Evolutionary conservation across 345 rosid species (phyloP).

Genomic region (Balakata baccata): DNA sequence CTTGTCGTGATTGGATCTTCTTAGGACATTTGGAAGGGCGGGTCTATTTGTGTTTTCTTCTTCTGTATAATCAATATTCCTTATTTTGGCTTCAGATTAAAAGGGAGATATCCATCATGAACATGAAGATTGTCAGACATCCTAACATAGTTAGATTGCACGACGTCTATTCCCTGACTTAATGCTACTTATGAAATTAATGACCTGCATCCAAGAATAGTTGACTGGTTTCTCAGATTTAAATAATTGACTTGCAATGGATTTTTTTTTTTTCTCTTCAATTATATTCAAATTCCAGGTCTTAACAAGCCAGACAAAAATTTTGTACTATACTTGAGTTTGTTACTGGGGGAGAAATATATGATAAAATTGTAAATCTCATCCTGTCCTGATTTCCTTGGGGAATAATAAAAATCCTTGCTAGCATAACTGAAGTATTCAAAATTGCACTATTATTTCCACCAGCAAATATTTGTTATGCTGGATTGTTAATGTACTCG

Average conservation of each 20-base stretch:
- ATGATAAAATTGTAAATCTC: constrained; percentile 71
- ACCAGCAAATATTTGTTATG: not conserved
- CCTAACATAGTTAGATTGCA: constrained; percentile 75
- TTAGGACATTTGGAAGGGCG: not conserved
- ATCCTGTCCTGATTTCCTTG: not conserved
- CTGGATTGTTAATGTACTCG: not conserved
- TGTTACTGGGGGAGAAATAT: constrained; percentile 85
- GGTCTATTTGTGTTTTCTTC: not conserved
- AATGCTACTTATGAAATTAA: not conserved
- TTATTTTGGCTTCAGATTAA: not conserved
- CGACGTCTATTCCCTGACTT: constrained; percentile 47
- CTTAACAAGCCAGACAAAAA: constrained; percentile 66
- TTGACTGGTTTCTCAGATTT: not conserved
- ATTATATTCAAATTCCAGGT: constrained; percentile 40
- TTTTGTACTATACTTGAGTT: constrained; percentile 86
- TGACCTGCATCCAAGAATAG: not conserved
- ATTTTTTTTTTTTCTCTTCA: not conserved
- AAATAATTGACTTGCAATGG: not conserved
- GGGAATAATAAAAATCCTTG: not conserved
- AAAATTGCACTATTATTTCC: not conserved
- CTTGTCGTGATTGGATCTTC: not conserved
- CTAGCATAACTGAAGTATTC: not conserved
- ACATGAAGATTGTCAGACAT: constrained; percentile 62
- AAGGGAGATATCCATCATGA: constrained; percentile 5
- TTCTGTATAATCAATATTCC: not conserved